phyloP scores from a whole-genome alignment of 179 eudicot genomes.

The Gypsophila paniculata region DNA sequence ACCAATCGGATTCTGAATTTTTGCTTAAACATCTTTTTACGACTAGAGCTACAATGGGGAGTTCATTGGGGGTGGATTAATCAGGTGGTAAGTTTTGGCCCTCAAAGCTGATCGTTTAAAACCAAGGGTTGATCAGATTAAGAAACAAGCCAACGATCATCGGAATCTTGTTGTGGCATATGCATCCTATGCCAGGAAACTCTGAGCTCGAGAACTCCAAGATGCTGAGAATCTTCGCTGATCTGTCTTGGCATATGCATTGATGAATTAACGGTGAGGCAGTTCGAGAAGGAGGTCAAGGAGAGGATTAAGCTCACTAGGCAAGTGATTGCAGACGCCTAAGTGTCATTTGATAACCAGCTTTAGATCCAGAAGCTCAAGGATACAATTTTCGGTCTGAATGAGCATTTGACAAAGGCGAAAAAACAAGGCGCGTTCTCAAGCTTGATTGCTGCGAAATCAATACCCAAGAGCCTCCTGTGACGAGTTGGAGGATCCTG shows the following conservation, averaged over 20 bases:
- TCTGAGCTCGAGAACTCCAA: conserved; percentile 87
- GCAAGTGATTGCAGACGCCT: conserved; percentile 70
- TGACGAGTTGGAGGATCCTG: conserved; percentile 83
- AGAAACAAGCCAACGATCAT: conserved; percentile 85
- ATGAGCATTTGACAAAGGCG: conserved; percentile 73
- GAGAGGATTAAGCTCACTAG: conserved; percentile 72
- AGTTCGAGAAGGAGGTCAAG: conserved; percentile 87
- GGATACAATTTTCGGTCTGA: conserved; percentile 65
- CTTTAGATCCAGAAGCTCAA: conserved; percentile 89
- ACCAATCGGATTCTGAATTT: background rate
- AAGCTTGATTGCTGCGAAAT: conserved; percentile 89
- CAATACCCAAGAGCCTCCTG: conserved; percentile 86
- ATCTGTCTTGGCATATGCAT: conserved; percentile 56
- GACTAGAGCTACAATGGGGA: conserved; percentile 18
- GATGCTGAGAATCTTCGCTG: conserved; percentile 59
- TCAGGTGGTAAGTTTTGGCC: conserved; percentile 54
- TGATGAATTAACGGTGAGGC: conserved; percentile 52
- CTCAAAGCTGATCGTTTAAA: conserved; percentile 80
- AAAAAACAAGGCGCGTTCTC: conserved; percentile 89
- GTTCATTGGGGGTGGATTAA: background rate
- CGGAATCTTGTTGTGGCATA: conserved; percentile 58
- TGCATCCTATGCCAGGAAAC: conserved; percentile 84
- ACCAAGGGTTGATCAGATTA: conserved; percentile 71
- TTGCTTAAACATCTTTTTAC: background rate
- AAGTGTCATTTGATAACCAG: conserved; percentile 83